phyloP scores from a whole-genome alignment of 2,329 filamentous ascomycete species.

The Paracoccidioides lutzii region DNA sequence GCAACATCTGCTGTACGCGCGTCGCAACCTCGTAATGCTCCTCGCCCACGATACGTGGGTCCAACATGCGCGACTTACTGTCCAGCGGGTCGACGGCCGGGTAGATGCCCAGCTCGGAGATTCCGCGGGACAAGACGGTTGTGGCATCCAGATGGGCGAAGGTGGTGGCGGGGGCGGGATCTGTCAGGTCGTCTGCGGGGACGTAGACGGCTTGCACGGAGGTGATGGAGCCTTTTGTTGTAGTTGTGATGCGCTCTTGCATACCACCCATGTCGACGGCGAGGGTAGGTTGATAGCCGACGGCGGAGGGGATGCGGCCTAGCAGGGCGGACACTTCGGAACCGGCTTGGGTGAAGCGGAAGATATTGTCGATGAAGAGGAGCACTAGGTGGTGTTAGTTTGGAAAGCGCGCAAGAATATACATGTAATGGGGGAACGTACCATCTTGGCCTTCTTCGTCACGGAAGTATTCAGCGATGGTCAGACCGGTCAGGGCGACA shows the following conservation, averaged over 20 bases:
- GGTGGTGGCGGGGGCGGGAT: conserved; percentile 97
- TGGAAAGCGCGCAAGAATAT: background rate
- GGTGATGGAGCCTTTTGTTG: conserved; percentile 98
- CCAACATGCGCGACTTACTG: conserved; percentile 98
- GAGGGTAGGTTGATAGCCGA: conserved; percentile 99
- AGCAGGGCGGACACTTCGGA: conserved; percentile 99
- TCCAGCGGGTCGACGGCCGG: conserved; percentile 98
- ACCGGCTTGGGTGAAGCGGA: conserved; percentile 99
- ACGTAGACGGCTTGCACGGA: conserved; percentile 99
- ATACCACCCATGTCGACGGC: conserved; percentile 98
- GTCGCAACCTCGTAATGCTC: conserved; percentile 95
- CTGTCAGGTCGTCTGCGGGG: conserved; percentile 99
- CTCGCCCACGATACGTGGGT: conserved; percentile 94
- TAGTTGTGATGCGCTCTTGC: conserved; percentile 99
- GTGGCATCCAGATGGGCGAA: conserved; percentile 99
- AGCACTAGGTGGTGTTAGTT: conserved; percentile 49
- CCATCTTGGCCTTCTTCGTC: conserved; percentile 76
- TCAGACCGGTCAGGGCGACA: conserved; percentile 88
- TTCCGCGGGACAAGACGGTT: conserved; percentile 99
- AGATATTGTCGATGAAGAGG: conserved; percentile 99
- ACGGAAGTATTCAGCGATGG: conserved; percentile 62
- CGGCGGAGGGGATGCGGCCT: conserved; percentile 98
- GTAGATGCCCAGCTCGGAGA: conserved; percentile 99
- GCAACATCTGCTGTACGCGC: conserved; percentile 96
- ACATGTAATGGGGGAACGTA: conserved; percentile 27